phyloP scores from a whole-genome alignment of 176 grass and related monocot species.

The Zoysia japonica region DNA sequence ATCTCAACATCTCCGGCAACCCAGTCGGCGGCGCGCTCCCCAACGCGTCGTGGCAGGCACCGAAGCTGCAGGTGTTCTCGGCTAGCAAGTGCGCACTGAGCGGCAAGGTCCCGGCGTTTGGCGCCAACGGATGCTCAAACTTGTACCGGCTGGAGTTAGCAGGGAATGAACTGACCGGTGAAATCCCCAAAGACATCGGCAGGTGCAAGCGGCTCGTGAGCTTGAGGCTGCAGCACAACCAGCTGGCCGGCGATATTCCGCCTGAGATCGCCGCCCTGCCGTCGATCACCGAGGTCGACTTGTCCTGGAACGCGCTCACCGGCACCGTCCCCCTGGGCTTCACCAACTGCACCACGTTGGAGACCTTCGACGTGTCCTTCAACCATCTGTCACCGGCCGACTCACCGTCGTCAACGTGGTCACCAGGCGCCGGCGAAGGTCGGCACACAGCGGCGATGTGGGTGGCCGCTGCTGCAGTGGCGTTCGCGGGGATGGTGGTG shows the following conservation, averaged over 20 bases:
- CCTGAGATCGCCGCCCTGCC: slow-evolving; percentile 61
- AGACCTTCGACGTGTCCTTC: slow-evolving; percentile 83
- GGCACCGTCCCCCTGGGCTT: slow-evolving; percentile 64
- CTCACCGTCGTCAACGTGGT: neutral
- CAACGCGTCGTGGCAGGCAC: slow-evolving; percentile 46
- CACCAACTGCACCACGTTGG: slow-evolving; percentile 76
- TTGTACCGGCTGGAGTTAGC: slow-evolving; percentile 78
- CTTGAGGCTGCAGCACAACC: slow-evolving; percentile 71
- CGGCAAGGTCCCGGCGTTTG: slow-evolving; percentile 61
- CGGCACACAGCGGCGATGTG: slow-evolving; percentile 52
- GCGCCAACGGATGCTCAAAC: slow-evolving; percentile 56
- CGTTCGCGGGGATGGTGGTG: slow-evolving; percentile 58
- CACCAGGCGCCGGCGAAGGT: neutral
- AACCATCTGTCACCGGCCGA: slow-evolving; percentile 52
- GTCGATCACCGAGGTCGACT: slow-evolving; percentile 83
- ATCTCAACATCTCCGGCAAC: slow-evolving; percentile 84
- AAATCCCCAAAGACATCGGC: slow-evolving; percentile 58
- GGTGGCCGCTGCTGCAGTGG: slow-evolving; percentile 60
- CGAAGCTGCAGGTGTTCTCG: slow-evolving; percentile 67
- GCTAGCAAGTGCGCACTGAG: slow-evolving; percentile 53
- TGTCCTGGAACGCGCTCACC: slow-evolving; percentile 74
- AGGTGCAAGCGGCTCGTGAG: slow-evolving; percentile 66
- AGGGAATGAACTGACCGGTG: slow-evolving; percentile 60
- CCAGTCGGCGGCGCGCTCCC: slow-evolving; percentile 55
- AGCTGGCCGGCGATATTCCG: slow-evolving; percentile 64